Evolutionary conservation across 805 yeast species (phyloP), one percentile per base, ranked within the genome.

Genomic region (Suhomyces vadensis): DNA sequence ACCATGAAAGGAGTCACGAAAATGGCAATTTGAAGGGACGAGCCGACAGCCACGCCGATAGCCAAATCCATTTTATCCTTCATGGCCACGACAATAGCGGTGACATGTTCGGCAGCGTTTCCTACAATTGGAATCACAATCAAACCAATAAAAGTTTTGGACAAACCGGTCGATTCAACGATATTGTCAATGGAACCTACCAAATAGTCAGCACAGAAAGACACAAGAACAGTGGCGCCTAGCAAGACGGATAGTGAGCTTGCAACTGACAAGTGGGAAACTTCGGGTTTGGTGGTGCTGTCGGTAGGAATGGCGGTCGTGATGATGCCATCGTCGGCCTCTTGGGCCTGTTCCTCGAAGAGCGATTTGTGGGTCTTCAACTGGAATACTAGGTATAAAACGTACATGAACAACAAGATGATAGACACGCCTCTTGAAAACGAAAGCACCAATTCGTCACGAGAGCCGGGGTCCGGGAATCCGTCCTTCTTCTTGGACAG

Each of bases 41-140:
- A 87, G 16, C 99, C 99, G 48, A 94, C 83, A 2, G 99, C 98
- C 37, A 94, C 98, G 46, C 97, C 96, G 54, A 94, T 79, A 10
- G 99, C 97, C 47, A 94, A 77, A 64, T 94, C 98, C 97, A 94
- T 94, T 69, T 94, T 94, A 67, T 94, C 88, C 69, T 90, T 90
- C 77, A 83, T 81, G 17, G 99, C 98, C 39, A 94, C 98, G 49
- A 89, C 78, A 27, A 94, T 85, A 3, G 98, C 96, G 14, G 99
- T 94, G 41, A 89, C 98, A 65, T 94, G 99, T 66, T 94, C 99
- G 9, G 98, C 98, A 2, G 99, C 99, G 58, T 94, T 94, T 44
- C 98, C 99, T 21, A 94, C 98, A 50, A 94, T 92, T 31, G 99
- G 99, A 50, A 94, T 85, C 37, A 94, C 81, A 54, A 94, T 85